Evolutionary conservation across 768 basidiomycete species (phyloP).

Genomic region (Naganishia randhawae): DNA sequence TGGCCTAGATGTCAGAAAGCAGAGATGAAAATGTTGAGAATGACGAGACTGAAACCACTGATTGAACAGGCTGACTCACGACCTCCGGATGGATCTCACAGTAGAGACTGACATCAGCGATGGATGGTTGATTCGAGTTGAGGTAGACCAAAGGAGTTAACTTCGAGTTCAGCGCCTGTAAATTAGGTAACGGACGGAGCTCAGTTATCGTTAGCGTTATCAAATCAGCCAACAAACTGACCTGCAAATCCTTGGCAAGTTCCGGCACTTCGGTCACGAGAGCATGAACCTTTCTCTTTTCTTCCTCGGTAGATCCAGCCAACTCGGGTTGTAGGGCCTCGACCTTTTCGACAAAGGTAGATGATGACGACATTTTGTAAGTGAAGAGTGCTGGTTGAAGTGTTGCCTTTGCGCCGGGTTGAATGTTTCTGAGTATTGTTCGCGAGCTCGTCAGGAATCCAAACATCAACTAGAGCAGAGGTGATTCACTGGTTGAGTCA

Average conservation of each 20-base stretch:
- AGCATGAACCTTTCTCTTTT: slow-evolving; percentile 40
- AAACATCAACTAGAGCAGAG: neutral
- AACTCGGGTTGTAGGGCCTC: slow-evolving; percentile 41
- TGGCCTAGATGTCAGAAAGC: slow-evolving; percentile 59
- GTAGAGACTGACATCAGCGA: slow-evolving; percentile 86
- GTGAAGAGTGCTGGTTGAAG: slow-evolving; percentile 30
- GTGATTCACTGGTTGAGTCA: neutral
- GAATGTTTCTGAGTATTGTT: neutral
- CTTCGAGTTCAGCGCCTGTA: slow-evolving; percentile 68
- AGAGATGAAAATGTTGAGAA: neutral
- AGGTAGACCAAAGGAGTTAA: slow-evolving; percentile 77
- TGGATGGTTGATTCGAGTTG: slow-evolving; percentile 76
- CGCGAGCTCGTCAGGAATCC: slow-evolving; percentile 12
- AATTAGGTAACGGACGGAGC: neutral
- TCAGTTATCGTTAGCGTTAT: neutral
- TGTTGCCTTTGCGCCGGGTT: neutral
- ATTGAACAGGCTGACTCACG: slow-evolving; percentile 55
- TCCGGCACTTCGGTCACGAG: slow-evolving; percentile 36
- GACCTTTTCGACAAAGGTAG: slow-evolving; percentile 41
- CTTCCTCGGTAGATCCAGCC: slow-evolving; percentile 42
- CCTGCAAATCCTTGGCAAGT: slow-evolving; percentile 40
- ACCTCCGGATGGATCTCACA: slow-evolving; percentile 77
- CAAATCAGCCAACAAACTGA: slow-evolving; percentile 27
- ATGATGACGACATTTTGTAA: slow-evolving; percentile 25
- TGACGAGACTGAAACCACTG: slow-evolving; percentile 4